Evolutionary conservation across 2,329 filamentous ascomycete genomes (phyloP).

Genomic region (Sphaerulina vaccinii): DNA sequence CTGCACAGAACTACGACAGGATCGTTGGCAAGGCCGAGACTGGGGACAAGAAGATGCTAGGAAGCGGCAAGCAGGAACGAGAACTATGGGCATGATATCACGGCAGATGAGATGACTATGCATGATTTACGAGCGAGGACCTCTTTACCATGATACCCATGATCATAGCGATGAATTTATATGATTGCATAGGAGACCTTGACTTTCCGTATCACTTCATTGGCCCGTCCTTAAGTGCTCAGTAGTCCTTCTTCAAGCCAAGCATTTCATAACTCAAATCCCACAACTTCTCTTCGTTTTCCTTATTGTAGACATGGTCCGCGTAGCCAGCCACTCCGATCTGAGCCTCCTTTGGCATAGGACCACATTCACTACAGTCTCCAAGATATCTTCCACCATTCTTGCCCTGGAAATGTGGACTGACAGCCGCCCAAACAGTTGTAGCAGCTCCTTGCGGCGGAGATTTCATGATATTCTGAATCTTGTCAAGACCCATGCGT

Average conservation of each 20-base stretch:
- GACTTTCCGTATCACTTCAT: too few species aligned
- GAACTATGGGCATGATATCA: conserved; percentile 8
- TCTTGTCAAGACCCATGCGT: conserved; percentile 16
- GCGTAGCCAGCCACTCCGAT: conserved; percentile 35
- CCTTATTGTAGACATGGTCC: conserved; percentile 40
- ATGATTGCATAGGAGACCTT: neutral
- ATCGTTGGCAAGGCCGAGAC: conserved; percentile 27
- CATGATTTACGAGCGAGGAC: conserved; percentile 10
- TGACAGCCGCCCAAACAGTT: conserved; percentile 46
- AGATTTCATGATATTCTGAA: conserved; percentile 32
- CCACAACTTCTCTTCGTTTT: conserved; percentile 47
- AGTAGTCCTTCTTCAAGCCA: conserved; percentile 23
- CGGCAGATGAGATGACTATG: conserved; percentile 4
- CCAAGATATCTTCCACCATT: conserved; percentile 45
- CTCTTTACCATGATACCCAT: conserved; percentile 18
- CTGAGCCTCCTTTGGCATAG: conserved; percentile 28
- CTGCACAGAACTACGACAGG: conserved; percentile 29
- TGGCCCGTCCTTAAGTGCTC: too few species aligned
- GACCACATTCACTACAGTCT: conserved; percentile 37
- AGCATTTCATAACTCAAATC: conserved; percentile 38
- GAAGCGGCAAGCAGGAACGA: conserved; percentile 20
- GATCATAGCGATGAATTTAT: neutral
- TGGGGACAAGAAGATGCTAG: conserved; percentile 23
- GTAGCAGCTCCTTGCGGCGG: conserved; percentile 52
- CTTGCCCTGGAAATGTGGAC: conserved; percentile 44